These are phyloP conservation scores for Pseudocercospora pini-densiflorae DNA, from an alignment of 2,329 filamentous ascomycete genomes.

Conservation along the genomic window DNA sequence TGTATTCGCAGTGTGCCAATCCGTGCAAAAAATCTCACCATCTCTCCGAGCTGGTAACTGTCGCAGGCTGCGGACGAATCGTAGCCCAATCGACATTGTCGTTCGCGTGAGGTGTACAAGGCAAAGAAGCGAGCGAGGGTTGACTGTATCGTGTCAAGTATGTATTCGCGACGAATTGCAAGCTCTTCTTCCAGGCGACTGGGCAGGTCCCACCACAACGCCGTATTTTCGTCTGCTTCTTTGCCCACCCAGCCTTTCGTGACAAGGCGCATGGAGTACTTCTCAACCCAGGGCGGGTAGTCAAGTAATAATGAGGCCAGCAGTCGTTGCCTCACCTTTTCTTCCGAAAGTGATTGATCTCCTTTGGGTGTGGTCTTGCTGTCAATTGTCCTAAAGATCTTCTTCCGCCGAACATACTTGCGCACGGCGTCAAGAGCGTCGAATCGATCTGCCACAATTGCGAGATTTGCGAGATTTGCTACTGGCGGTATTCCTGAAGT, in stretches of 20 bases:
- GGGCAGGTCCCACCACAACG: slow-evolving; percentile 75
- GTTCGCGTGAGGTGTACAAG: slow-evolving; percentile 68
- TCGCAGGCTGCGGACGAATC: slow-evolving; percentile 74
- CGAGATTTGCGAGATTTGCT: slow-evolving; percentile 68
- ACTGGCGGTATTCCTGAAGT: slow-evolving; percentile 53
- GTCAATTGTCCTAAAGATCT: slow-evolving; percentile 48
- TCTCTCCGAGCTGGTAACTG: slow-evolving; percentile 78
- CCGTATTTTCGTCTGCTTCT: slow-evolving; percentile 46
- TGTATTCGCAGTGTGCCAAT: slow-evolving; percentile 64
- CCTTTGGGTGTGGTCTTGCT: slow-evolving; percentile 49
- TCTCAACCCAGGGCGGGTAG: slow-evolving; percentile 63
- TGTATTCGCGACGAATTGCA: slow-evolving; percentile 65
- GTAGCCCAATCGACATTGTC: slow-evolving; percentile 75
- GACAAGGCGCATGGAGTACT: slow-evolving; percentile 68
- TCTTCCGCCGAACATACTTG: slow-evolving; percentile 56
- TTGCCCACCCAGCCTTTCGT: slow-evolving; percentile 67
- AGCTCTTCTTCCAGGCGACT: slow-evolving; percentile 73
- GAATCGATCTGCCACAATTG: slow-evolving; percentile 74
- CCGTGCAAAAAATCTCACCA: slow-evolving; percentile 70
- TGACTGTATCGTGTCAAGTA: slow-evolving; percentile 72
- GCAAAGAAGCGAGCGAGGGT: slow-evolving; percentile 69
- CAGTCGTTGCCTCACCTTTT: slow-evolving; percentile 70
- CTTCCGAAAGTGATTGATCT: slow-evolving; percentile 57
- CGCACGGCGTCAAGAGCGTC: slow-evolving; percentile 64
- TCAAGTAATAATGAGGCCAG: slow-evolving; percentile 69